Conservation (phyloP, 495 filamentous ascomycete species). For the Pseudotulostoma volvatum region DNA sequence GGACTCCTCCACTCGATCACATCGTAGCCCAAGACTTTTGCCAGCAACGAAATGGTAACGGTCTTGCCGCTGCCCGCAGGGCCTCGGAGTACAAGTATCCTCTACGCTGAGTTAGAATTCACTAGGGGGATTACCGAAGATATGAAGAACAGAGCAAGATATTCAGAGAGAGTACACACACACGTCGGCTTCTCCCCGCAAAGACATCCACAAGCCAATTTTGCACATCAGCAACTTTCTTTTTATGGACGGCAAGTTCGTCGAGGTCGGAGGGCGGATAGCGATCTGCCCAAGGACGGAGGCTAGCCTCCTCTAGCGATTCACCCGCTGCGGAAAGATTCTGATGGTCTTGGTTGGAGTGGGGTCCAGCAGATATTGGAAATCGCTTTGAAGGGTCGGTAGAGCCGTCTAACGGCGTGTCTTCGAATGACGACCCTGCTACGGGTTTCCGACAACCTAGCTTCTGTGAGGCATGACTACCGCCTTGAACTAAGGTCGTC, state of each 20-base stretch:
- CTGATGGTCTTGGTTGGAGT: background rate
- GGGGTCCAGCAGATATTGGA: constrained; percentile 6
- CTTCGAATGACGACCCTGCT: too few relatives aligned
- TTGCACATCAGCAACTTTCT: constrained; percentile 74
- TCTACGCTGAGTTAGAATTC: constrained; percentile 25
- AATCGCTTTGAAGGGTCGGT: constrained; percentile 14
- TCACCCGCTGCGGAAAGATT: constrained; percentile 3
- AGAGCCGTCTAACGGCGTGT: too few relatives aligned
- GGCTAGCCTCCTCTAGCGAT: constrained; percentile 4
- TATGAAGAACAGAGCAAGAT: too few relatives aligned
- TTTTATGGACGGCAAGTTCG: constrained; percentile 84
- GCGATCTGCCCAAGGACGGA: constrained; percentile 67
- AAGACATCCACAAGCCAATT: constrained; percentile 66
- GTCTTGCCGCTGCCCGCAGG: constrained; percentile 91
- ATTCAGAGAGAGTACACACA: constrained; percentile 7
- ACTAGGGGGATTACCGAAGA: too few relatives aligned
- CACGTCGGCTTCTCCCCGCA: constrained; percentile 32
- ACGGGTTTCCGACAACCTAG: background rate
- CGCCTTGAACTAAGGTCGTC: background rate
- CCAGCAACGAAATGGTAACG: constrained; percentile 60
- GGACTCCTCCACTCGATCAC: constrained; percentile 89
- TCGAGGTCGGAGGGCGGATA: constrained; percentile 57
- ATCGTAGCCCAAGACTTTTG: constrained; percentile 51
- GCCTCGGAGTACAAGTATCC: constrained; percentile 71
- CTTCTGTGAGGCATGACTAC: background rate